Base-by-base conservation (phyloP, 306 rosid species). In the Gastrolobium villosum region DNA sequence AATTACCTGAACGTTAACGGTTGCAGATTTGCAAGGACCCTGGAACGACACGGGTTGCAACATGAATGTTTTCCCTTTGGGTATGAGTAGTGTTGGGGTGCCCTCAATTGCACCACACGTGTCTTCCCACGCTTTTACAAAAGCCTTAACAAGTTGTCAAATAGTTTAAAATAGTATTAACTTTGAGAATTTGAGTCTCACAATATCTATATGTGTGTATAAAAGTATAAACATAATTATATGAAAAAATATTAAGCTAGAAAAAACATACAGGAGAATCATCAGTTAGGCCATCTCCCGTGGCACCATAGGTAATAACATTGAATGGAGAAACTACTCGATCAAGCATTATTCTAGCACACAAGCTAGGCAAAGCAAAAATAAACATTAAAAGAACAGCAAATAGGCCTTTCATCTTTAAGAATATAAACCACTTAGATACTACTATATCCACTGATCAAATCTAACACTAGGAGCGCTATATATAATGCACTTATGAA, bases 1-100 rank as follows among this genome's bases (percentile, higher is more conserved):
- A 4, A 3, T 41, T 74, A 89, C 94, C 82, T 81, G 1, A 5
- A 89, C 9, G 13, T 65, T 65, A 41, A 91, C 3, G 1, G 57
- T 66, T 36, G 56, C 4, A 3, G 86, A 4, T 10, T 56, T 88
- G 84, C 97, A 91, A 66, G 90, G 91, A 36, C 94, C 94, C 1
- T 14, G 1, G 10, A 91, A 89, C 5, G 1, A 3, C 54, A 85
- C 7, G 26, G 91, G 86, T 6, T 81, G 86, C 62, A 86, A 48
- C 85, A 84, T 3, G 68, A 86, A 89, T 6, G 5, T 77, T 64
- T 79, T 84, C 10, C 76, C 86, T 2, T 45, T 2, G 0, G 92
- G 97, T 56, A 83, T 68, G 7, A 53, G 0, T 3, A 89, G 70
- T 1, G 89, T 84, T 66, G 87, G 70, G 48, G 0, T 65, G 6